phyloP scores from a whole-genome alignment of 768 basidiomycete species.

The Lentinula lateritia region DNA sequence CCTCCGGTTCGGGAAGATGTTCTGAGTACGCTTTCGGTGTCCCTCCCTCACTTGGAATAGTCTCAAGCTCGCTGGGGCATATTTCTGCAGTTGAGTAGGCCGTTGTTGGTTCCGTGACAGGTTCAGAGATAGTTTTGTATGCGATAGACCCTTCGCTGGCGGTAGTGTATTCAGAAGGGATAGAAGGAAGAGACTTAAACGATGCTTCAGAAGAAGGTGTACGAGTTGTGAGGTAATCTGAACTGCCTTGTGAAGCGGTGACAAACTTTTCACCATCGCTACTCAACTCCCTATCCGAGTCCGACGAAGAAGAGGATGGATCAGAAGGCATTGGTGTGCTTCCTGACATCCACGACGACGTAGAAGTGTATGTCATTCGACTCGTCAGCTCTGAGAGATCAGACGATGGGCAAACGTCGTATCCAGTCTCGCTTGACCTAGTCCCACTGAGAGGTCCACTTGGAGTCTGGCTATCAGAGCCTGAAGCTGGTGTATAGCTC shows the following conservation, averaged over 20 bases:
- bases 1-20: conserved; percentile 25
- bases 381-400: conserved; percentile 39
- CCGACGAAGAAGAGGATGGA: conserved; percentile 25
- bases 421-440: conserved; percentile 44
- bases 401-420: conserved; percentile 48
- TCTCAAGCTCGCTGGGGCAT: conserved; percentile 33
- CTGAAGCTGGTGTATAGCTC: neutral
- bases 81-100: conserved; percentile 46
- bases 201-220: conserved; percentile 44
- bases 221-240: conserved; percentile 40
- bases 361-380: conserved; percentile 21
- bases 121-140: conserved; percentile 44
- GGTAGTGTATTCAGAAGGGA: conserved; percentile 52
- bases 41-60: conserved; percentile 35
- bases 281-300: conserved; percentile 23
- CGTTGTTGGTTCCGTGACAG: conserved; percentile 30
- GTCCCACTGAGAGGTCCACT: conserved; percentile 11
- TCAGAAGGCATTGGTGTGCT: conserved; percentile 25
- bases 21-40: conserved; percentile 36
- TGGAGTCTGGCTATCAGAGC: neutral
- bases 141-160: conserved; percentile 40
- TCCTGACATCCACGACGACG: conserved; percentile 12
- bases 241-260: conserved; percentile 44
- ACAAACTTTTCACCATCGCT: conserved; percentile 30
- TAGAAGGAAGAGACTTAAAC: conserved; percentile 53